Evolutionary conservation across 202 grass and related monocot species (phyloP).

Genomic region (Elaeis oleifera): DNA sequence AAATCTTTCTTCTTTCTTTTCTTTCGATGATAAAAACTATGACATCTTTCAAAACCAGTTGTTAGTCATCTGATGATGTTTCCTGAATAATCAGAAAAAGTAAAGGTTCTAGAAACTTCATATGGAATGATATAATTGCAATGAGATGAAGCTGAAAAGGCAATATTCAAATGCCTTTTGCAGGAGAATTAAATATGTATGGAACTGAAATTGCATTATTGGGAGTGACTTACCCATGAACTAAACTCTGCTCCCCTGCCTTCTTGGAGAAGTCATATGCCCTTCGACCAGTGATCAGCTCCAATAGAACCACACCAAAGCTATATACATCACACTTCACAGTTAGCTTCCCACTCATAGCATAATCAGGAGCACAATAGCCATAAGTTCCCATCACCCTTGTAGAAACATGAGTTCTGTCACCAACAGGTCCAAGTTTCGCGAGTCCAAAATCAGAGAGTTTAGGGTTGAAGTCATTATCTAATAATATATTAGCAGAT

Average conservation of each 20-base stretch:
- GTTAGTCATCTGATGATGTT: too few species aligned
- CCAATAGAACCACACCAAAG: conserved; percentile 57
- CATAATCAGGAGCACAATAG: conserved; percentile 59
- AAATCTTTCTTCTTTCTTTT: too few species aligned
- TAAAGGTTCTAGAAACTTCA: too few species aligned
- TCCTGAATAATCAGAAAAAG: too few species aligned
- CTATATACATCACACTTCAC: conserved; percentile 64
- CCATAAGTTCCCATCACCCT: conserved; percentile 64
- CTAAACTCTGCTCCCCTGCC: conserved; percentile 31
- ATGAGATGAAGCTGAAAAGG: too few species aligned
- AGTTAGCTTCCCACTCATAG: conserved; percentile 44
- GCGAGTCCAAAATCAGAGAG: conserved; percentile 60
- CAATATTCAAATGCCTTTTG: too few species aligned
- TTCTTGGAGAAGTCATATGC: conserved; percentile 25
- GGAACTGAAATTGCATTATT: background rate
- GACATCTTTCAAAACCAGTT: too few species aligned
- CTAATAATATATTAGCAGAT: conserved; percentile 60
- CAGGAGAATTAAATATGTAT: background rate
- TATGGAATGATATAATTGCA: too few species aligned
- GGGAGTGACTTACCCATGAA: conserved; percentile 32
- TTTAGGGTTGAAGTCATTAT: conserved; percentile 45
- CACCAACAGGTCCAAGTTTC: conserved; percentile 47
- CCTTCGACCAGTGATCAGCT: conserved; percentile 43
- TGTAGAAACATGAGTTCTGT: conserved; percentile 55
- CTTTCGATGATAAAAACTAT: too few species aligned